Evolutionary conservation across 495 filamentous ascomycete species (phyloP).

Genomic region (Trichoderma gamsii): DNA sequence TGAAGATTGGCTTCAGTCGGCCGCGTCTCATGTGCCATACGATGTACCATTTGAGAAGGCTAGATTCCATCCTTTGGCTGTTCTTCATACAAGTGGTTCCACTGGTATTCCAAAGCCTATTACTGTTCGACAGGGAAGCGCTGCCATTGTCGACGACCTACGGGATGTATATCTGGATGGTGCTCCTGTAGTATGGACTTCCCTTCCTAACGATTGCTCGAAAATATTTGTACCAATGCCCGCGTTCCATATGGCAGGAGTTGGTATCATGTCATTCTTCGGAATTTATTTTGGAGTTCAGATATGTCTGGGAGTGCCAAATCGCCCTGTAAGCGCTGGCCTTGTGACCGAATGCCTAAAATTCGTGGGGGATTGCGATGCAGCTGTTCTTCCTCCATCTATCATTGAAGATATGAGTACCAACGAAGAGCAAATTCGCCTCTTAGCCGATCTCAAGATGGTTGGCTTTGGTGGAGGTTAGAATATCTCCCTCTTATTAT

Average conservation of each 20-base stretch:
- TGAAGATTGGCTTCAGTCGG: conserved; percentile 19
- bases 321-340: background rate
- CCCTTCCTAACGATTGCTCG: background rate
- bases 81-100: conserved; percentile 58
- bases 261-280: background rate
- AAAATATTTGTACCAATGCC: background rate
- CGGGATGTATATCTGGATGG: conserved; percentile 24
- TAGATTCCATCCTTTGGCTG: conserved; percentile 38
- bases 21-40: conserved; percentile 27
- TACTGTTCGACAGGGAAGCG: conserved; percentile 39
- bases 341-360: background rate
- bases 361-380: background rate
- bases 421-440: background rate
- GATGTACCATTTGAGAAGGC: conserved; percentile 40
- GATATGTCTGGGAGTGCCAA: background rate
- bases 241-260: background rate
- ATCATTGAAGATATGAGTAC: background rate
- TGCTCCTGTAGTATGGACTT: background rate
- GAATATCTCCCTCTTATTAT: background rate
- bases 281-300: background rate
- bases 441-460: background rate
- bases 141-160: conserved; percentile 37
- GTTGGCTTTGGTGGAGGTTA: conserved; percentile 2
- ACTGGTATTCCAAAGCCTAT: conserved; percentile 55
- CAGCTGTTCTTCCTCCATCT: background rate